phyloP scores from a whole-genome alignment of 371 early-diverging fungal species.

The Mortierella sp. region DNA sequence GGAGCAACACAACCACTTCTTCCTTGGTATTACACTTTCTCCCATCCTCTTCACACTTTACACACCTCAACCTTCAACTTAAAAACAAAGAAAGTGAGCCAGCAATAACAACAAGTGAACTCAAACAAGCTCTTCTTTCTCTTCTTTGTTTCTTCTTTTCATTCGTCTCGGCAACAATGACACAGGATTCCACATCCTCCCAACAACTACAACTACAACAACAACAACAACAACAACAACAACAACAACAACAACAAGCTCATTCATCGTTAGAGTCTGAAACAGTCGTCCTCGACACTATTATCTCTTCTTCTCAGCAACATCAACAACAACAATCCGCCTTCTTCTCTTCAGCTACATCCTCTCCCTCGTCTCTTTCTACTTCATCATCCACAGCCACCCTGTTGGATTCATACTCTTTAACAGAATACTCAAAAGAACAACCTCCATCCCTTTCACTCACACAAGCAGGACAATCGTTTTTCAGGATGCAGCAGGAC shows the following conservation, averaged over 20 bases:
- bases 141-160: neutral
- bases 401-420: neutral
- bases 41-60: neutral
- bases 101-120: neutral
- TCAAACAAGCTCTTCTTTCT: neutral
- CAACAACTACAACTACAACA: neutral
- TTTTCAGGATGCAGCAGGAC: neutral
- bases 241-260: neutral
- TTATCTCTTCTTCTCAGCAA: neutral
- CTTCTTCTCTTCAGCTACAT: neutral
- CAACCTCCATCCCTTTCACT: neutral
- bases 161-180: neutral
- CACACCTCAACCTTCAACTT: neutral
- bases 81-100: neutral
- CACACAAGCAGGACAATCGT: neutral
- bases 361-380: neutral
- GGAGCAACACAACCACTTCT: neutral
- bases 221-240: too few relatives aligned
- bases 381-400: neutral
- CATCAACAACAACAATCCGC: neutral
- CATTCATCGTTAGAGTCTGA: neutral
- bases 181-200: conserved; percentile 8
- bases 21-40: neutral
- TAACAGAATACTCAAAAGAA: neutral
- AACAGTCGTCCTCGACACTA: neutral